Base-by-base conservation (phyloP, 345 rosid species). In the Aquilaria sinensis region DNA sequence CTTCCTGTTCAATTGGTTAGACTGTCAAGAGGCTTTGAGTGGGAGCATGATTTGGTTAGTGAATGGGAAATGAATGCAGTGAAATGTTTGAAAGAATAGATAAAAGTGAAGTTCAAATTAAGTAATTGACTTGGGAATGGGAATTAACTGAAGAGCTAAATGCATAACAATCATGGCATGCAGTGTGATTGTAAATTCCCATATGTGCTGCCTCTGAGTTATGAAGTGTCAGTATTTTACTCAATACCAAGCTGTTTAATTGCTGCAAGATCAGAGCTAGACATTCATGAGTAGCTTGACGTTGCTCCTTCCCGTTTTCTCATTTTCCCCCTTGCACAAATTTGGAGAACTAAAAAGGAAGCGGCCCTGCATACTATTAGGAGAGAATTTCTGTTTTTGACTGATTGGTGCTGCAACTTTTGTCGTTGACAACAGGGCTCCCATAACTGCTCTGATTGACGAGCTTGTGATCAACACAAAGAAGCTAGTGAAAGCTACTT, bases 401-500 rank as follows among this genome's bases (percentile, higher is more conserved):
- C 5, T 53, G 54, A 34, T 3, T 53, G 67, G 23, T 51, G 16
- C 12, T 29, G 11, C 6, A 37, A 23, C 16, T 65, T 41, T 47
- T 31, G 11, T 30, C 60, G 57, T 30, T 66, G 60, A 61, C 62
- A 29, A 33, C 77, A 92, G 98, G 77, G 85, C 82, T 37, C 90
- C 86, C 48, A 63, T 88, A 47, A 80, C 79, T 67, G 81, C 77
- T 29, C 75, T 93, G 8, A 62, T 84, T 29, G 90, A 86, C 75
- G 97, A 83, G 56, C 68, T 88, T 16, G 74, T 86, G 31, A 61
- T 71, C 58, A 77, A 72, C 72, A 80, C 96, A 31, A 88, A 77
- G 92, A 88, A 80, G 78, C 69, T 90, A 55, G 80, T 76, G 62
- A 66, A 57, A 72, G 86, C 75, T 43, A 85, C 97, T 58, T 71